Evolutionary conservation across 2,329 filamentous ascomycete genomes (phyloP).

Genomic region (Cercospora nicotianae): DNA sequence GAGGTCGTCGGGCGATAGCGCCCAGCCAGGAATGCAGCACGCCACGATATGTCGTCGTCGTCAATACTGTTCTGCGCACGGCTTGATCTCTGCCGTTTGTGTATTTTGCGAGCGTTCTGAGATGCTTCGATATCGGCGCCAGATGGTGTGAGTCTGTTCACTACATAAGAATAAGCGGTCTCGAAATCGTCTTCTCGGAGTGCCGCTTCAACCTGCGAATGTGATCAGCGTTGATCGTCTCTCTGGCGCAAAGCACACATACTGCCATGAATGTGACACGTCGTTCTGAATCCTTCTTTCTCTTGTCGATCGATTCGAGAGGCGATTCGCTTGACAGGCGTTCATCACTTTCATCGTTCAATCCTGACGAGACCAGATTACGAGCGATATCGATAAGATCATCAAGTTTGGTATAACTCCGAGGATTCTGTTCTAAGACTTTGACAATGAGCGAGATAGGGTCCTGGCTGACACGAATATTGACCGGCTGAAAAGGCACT

Average conservation of each 20-base stretch:
- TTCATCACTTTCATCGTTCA: conserved; percentile 30
- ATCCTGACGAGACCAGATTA: conserved; percentile 63
- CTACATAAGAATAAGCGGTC: conserved; percentile 80
- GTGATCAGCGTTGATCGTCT: background rate
- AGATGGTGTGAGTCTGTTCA: conserved; percentile 60
- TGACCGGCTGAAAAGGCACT: conserved; percentile 75
- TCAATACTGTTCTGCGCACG: conserved; percentile 22
- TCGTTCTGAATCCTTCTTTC: conserved; percentile 53
- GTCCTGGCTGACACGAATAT: conserved; percentile 73
- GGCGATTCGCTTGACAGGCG: conserved; percentile 37
- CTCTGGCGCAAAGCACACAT: background rate
- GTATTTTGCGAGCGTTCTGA: conserved; percentile 2
- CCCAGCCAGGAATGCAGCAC: conserved; percentile 74
- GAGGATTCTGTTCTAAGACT: conserved; percentile 72
- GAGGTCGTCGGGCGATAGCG: conserved; percentile 57
- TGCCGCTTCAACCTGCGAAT: conserved; percentile 61
- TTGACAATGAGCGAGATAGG: conserved; percentile 71
- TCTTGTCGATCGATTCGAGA: conserved; percentile 26
- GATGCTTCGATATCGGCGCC: conserved; percentile 32
- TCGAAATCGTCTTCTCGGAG: conserved; percentile 78
- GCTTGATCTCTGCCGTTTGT: conserved; percentile 21
- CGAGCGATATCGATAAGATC: conserved; percentile 69
- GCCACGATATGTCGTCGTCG: conserved; percentile 72
- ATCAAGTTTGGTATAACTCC: conserved; percentile 72
- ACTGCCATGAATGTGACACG: conserved; percentile 73